Percentiles rank a stretch among this genome's conserved stretches.
Conservation (phyloP, 139 green algal genomes). For the Chlorella vulgaris region DNA sequence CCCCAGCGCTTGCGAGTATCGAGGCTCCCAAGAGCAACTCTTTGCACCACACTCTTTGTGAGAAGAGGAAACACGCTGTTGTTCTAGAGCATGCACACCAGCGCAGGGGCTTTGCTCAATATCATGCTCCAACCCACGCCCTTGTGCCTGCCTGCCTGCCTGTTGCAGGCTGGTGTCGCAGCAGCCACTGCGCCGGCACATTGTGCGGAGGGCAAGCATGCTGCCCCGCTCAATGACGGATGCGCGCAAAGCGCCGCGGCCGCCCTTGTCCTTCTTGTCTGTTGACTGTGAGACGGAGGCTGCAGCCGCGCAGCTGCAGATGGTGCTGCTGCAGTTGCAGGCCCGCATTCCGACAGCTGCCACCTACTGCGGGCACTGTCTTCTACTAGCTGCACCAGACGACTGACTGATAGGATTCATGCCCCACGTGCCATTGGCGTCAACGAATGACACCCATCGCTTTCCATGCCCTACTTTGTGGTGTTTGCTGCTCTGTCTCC, state of each 20-base stretch:
- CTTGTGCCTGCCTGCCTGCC: not conserved
- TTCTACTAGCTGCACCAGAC: not conserved
- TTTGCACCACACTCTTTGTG: not conserved
- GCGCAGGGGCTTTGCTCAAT: not conserved
- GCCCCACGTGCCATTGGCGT: too few relatives aligned
- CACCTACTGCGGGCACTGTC: not conserved
- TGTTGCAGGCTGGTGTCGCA: slow-evolving; percentile 18
- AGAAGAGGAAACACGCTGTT: not conserved
- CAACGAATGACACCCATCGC: too few relatives aligned
- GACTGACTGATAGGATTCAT: too few relatives aligned
- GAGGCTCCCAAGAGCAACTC: not conserved
- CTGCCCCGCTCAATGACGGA: slow-evolving; percentile 15
- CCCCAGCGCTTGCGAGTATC: too few relatives aligned
- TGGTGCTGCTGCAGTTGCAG: not conserved
- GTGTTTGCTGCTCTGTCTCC: too few relatives aligned
- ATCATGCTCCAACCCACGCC: not conserved
- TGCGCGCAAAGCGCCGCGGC: slow-evolving; percentile 5
- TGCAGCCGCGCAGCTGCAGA: not conserved
- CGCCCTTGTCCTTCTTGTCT: not conserved
- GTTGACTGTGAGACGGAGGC: not conserved
- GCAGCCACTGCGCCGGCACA: slow-evolving; percentile 23
- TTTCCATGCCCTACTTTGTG: too few relatives aligned
- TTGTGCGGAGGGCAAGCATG: slow-evolving; percentile 4
- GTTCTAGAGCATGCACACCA: not conserved
- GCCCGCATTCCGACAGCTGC: not conserved